Percentiles rank a stretch among this genome's conserved stretches.
Conservation (phyloP, 495 filamentous ascomycete species). For the Hypoxylon intermedium region DNA sequence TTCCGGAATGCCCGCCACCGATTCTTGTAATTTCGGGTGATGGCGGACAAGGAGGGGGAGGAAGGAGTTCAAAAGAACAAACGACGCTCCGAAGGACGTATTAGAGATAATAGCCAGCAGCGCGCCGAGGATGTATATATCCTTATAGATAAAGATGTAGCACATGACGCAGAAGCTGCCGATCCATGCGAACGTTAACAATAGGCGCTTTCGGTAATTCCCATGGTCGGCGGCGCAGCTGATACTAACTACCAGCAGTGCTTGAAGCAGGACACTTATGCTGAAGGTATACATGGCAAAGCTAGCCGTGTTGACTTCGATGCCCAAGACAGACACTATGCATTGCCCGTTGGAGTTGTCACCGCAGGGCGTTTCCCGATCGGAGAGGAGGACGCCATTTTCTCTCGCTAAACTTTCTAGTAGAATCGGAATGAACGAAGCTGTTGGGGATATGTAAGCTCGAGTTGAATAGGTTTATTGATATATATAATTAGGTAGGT, state of each 20-base stretch:
- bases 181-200: constrained; percentile 81
- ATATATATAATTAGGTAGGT: constrained; percentile 2
- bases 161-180: constrained; percentile 86
- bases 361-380: constrained; percentile 74
- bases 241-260: constrained; percentile 91
- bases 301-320: constrained; percentile 92
- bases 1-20: constrained; percentile 38
- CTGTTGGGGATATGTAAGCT: constrained; percentile 51
- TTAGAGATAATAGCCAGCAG: constrained; percentile 88
- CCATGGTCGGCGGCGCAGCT: constrained; percentile 96
- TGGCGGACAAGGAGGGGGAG: constrained; percentile 81
- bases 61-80: constrained; percentile 85
- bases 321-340: constrained; percentile 79
- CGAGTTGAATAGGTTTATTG: constrained; percentile 6
- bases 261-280: constrained; percentile 85
- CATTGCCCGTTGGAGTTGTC: constrained; percentile 70
- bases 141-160: constrained; percentile 78
- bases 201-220: constrained; percentile 84
- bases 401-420: constrained; percentile 92
- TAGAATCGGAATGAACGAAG: constrained; percentile 95
- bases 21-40: constrained; percentile 63
- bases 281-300: constrained; percentile 99
- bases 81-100: constrained; percentile 85
- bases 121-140: constrained; percentile 79
- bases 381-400: constrained; percentile 80